phyloP scores from a whole-genome alignment of 306 rosid species.

The Vicia faba region DNA sequence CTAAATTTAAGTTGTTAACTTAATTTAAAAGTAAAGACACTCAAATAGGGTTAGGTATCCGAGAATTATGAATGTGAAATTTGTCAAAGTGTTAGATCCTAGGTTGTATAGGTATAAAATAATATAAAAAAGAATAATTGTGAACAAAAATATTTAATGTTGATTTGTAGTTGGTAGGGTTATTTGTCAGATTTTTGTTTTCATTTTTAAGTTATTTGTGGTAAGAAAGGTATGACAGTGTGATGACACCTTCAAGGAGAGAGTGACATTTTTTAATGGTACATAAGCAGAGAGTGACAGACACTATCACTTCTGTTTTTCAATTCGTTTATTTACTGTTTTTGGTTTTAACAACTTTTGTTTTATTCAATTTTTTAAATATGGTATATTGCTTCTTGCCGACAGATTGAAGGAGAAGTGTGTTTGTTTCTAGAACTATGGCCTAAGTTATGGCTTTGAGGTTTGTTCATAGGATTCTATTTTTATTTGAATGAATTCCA shows the following conservation, averaged over 20 bases:
- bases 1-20: background rate
- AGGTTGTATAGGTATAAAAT: background rate
- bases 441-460: background rate
- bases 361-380: background rate
- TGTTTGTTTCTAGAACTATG: background rate
- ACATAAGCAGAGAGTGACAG: constrained; percentile 5
- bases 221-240: background rate
- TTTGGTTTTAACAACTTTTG: constrained; percentile 14
- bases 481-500: too few species aligned
- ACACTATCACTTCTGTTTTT: background rate
- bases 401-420: background rate
- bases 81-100: background rate
- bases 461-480: too few species aligned
- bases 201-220: background rate
- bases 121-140: background rate
- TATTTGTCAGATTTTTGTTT: background rate
- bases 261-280: background rate
- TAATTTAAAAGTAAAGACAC: background rate
- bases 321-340: constrained; percentile 3
- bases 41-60: background rate
- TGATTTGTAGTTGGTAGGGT: constrained; percentile 1
- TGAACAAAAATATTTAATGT: background rate
- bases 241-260: constrained; percentile 10
- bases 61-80: background rate
- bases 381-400: background rate